Evolutionary conservation across 2,329 filamentous ascomycete species (phyloP).

Genomic region (Colletotrichum gloeosporioides): DNA sequence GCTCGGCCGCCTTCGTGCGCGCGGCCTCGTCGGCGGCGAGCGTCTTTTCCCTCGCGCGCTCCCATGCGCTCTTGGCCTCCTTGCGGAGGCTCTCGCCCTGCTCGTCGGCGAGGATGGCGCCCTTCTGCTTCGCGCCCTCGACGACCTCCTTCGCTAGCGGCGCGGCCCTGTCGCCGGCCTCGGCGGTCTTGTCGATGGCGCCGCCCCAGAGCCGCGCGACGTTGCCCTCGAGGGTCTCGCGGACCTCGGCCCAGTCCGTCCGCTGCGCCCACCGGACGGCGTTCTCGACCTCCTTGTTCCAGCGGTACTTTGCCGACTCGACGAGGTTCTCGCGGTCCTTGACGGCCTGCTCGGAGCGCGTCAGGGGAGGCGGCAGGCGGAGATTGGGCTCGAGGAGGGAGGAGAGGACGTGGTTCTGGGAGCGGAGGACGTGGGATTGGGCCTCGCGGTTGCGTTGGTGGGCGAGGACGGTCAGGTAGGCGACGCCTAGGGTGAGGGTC

Average conservation of each 20-base stretch:
- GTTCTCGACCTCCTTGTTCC: slow-evolving; percentile 76
- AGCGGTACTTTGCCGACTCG: slow-evolving; percentile 76
- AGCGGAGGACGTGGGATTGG: slow-evolving; percentile 61
- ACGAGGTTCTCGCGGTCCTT: slow-evolving; percentile 60
- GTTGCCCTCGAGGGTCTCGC: slow-evolving; percentile 61
- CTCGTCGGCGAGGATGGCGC: slow-evolving; percentile 29
- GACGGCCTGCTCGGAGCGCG: slow-evolving; percentile 55
- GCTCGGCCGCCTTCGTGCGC: slow-evolving; percentile 14
- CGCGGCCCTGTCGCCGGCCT: slow-evolving; percentile 29
- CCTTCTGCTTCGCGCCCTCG: slow-evolving; percentile 38
- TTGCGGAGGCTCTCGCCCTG: slow-evolving; percentile 23
- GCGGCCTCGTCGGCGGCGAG: slow-evolving; percentile 16
- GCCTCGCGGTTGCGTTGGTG: slow-evolving; percentile 72
- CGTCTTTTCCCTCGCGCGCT: slow-evolving; percentile 24
- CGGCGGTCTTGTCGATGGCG: slow-evolving; percentile 38
- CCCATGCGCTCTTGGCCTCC: slow-evolving; percentile 26
- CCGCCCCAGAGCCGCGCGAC: slow-evolving; percentile 50
- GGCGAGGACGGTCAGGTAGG: slow-evolving; percentile 74
- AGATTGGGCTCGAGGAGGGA: slow-evolving; percentile 55
- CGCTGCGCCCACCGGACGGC: slow-evolving; percentile 70
- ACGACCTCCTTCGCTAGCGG: slow-evolving; percentile 38
- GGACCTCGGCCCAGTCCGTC: slow-evolving; percentile 68
- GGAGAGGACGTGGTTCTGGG: slow-evolving; percentile 60
- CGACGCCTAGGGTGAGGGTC: slow-evolving; percentile 74
- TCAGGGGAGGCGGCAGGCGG: slow-evolving; percentile 51